Percentiles rank a stretch among this genome's conserved stretches.
Evolutionary conservation across 1,284 basidiomycete genomes (phyloP).

Genomic region (Ganoderma lingzhi): DNA sequence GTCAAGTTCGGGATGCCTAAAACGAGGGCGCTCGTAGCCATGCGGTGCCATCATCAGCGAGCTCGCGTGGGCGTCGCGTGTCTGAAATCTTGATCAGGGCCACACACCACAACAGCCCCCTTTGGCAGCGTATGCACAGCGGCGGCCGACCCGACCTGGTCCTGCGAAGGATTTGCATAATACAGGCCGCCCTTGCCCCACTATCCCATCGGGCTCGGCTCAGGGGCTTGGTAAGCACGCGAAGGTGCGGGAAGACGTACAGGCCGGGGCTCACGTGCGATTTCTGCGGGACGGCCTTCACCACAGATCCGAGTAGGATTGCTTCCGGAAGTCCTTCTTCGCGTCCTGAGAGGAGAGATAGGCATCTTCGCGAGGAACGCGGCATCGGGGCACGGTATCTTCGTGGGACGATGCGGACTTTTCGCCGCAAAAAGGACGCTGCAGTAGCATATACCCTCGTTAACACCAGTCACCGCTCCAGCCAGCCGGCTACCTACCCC

Average conservation of each 20-base stretch:
- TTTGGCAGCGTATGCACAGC: neutral
- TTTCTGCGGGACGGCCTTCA: neutral
- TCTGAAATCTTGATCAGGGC: conserved; percentile 13
- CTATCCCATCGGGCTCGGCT: neutral
- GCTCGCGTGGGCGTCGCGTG: conserved; percentile 22
- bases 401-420: neutral
- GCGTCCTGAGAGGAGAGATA: neutral
- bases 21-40: conserved; percentile 8
- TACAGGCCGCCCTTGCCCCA: neutral
- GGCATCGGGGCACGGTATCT: neutral
- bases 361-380: neutral
- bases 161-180: conserved; percentile 1
- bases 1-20: neutral
- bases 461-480: neutral
- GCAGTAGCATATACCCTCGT: neutral
- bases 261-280: neutral
- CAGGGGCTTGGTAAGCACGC: neutral
- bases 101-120: neutral
- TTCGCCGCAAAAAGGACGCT: neutral
- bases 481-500: neutral
- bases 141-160: conserved; percentile 1
- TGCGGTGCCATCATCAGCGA: conserved; percentile 15
- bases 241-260: neutral
- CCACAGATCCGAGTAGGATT: neutral
- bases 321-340: neutral